Conservation (phyloP, 1,139 yeast species). For the Sugiyamaella xylanicola region DNA sequence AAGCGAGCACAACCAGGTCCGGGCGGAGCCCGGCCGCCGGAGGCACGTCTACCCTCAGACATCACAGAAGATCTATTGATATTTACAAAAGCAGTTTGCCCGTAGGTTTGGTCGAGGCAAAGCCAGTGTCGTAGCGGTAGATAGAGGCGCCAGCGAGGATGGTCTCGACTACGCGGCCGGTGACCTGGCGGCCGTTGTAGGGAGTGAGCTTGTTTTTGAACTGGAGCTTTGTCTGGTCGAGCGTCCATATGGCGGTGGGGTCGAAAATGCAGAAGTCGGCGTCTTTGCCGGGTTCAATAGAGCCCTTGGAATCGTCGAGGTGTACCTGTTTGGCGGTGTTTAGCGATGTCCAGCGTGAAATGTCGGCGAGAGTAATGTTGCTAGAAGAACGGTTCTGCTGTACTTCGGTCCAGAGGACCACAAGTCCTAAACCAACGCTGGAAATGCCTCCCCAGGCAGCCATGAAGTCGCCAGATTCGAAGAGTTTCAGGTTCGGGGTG, state of each 20-base stretch:
- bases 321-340: constrained; percentile 90
- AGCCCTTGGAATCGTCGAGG: constrained; percentile 69
- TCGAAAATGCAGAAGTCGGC: constrained; percentile 88
- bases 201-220: constrained; percentile 90
- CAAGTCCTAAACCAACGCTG: constrained; percentile 87
- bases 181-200: constrained; percentile 67
- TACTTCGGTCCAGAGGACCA: constrained; percentile 78
- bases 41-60: constrained; percentile 9
- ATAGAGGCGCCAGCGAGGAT: constrained; percentile 72
- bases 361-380: constrained; percentile 55
- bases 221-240: constrained; percentile 60
- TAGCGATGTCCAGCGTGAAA: constrained; percentile 74
- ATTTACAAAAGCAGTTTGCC: constrained; percentile 27
- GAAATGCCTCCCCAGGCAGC: constrained; percentile 98
- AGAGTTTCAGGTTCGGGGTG: constrained; percentile 82
- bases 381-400: constrained; percentile 42
- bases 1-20: constrained; percentile 3
- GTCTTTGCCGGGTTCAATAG: constrained; percentile 69
- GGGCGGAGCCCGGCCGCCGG: constrained; percentile 19
- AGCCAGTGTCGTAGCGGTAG: constrained; percentile 46
- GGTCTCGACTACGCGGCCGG: constrained; percentile 78
- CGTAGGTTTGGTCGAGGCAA: constrained; percentile 20
- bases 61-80: too few species aligned
- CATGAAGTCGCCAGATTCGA: constrained; percentile 83
- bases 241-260: constrained; percentile 55